A percentile compares a stretch with the other conserved stretches of the same genome.
phyloP scores from a whole-genome alignment of 129 eudicot species.

The Tanacetum coccineum region DNA sequence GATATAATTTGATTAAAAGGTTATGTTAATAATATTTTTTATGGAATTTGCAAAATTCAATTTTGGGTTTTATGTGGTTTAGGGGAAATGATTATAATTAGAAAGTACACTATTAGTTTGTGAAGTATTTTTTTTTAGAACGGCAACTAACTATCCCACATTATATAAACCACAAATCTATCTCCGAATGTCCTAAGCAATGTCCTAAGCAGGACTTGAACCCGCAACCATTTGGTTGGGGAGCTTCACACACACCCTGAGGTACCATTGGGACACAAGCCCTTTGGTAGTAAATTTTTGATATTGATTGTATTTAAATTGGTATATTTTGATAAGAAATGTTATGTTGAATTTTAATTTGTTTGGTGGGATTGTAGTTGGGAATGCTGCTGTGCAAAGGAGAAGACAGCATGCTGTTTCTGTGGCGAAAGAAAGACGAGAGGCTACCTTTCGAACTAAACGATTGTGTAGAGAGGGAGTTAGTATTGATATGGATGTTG shows the following conservation, averaged over 20 bases:
- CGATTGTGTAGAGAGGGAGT: slow-evolving; percentile 69
- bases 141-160: too few relatives aligned
- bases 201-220: too few relatives aligned
- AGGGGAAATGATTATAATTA: slow-evolving; percentile 23
- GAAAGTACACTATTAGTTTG: not conserved
- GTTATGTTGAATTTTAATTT: not conserved
- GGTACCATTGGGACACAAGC: too few relatives aligned
- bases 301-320: not conserved
- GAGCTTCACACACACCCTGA: too few relatives aligned
- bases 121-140: too few relatives aligned
- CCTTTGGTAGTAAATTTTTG: too few relatives aligned
- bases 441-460: slow-evolving; percentile 69
- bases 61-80: slow-evolving; percentile 23
- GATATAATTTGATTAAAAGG: too few relatives aligned
- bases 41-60: not conserved
- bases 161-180: too few relatives aligned
- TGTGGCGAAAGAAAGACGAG: slow-evolving; percentile 85
- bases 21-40: not conserved
- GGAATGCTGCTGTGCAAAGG: slow-evolving; percentile 77
- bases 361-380: slow-evolving; percentile 45
- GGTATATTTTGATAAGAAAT: not conserved
- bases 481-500: slow-evolving; percentile 34
- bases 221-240: too few relatives aligned
- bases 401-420: slow-evolving; percentile 76
- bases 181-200: too few relatives aligned